These are phyloP conservation scores for Aeschynomene evenia DNA, from an alignment of 306 rosid species.

Conservation along the genomic window DNA sequence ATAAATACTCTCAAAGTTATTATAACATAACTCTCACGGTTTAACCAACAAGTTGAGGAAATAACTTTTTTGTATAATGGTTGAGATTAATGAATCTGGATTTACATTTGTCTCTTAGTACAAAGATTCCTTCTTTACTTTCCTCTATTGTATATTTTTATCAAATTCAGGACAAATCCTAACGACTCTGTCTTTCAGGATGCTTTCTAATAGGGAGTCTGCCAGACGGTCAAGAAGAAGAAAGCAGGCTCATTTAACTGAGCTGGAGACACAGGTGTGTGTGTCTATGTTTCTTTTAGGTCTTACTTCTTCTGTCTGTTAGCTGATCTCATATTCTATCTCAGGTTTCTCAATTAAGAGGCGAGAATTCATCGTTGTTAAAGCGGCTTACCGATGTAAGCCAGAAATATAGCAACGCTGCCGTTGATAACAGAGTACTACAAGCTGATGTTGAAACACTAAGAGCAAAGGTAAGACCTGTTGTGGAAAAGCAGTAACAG, in stretches of 20 bases:
- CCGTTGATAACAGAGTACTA: slow-evolving; percentile 83
- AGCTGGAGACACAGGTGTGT: slow-evolving; percentile 81
- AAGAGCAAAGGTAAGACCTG: slow-evolving; percentile 81
- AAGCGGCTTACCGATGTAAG: slow-evolving; percentile 69
- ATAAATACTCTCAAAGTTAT: neutral
- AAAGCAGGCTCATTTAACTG: slow-evolving; percentile 96
- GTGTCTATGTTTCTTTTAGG: slow-evolving; percentile 25
- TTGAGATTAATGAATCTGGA: slow-evolving; percentile 3
- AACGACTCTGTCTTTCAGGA: slow-evolving; percentile 51
- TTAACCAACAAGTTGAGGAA: neutral
- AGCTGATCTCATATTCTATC: slow-evolving; percentile 31
- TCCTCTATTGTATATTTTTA: neutral
- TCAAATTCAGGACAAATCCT: slow-evolving; percentile 12
- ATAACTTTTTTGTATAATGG: neutral
- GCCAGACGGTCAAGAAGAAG: slow-evolving; percentile 96
- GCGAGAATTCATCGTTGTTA: slow-evolving; percentile 75
- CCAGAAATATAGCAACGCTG: slow-evolving; percentile 63
- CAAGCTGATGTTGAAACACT: slow-evolving; percentile 88
- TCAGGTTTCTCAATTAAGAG: slow-evolving; percentile 80
- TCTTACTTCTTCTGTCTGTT: neutral
- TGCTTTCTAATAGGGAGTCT: slow-evolving; percentile 97
- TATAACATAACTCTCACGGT: neutral
- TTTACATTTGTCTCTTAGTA: neutral
- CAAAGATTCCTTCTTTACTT: neutral
- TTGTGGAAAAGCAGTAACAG: too few relatives aligned